Conservation (phyloP, 192 early-diverging fungal species). For the Coemansia sp. region DNA sequence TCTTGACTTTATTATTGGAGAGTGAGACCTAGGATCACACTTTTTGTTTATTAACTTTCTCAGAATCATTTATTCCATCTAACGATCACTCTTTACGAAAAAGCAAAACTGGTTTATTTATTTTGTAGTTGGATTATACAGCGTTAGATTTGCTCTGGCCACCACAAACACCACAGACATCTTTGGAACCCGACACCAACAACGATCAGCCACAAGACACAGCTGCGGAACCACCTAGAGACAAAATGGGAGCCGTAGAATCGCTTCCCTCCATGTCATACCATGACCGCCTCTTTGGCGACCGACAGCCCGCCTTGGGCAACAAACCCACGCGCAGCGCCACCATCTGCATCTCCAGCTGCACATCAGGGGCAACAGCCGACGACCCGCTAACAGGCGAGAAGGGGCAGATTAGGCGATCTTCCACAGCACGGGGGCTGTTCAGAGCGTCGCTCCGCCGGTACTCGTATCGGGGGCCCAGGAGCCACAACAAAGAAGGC, state of each 20-base stretch:
- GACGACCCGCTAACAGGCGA: neutral
- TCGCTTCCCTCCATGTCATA: slow-evolving; percentile 22
- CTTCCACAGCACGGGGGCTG: neutral
- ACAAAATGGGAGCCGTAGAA: slow-evolving; percentile 40
- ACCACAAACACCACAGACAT: neutral
- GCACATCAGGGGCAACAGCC: neutral
- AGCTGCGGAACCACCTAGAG: neutral
- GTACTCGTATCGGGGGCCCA: slow-evolving; percentile 1
- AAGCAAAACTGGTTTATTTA: neutral
- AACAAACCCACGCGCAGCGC: slow-evolving; percentile 14
- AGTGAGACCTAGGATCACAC: neutral
- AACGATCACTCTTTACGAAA: neutral
- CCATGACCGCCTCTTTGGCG: slow-evolving; percentile 16
- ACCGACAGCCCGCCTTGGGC: neutral
- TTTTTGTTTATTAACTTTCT: neutral
- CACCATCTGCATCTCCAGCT: slow-evolving; percentile 10
- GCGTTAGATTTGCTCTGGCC: slow-evolving; percentile 20
- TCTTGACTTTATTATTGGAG: neutral
- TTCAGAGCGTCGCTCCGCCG: slow-evolving; percentile 5
- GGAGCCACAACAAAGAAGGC: neutral
- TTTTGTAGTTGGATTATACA: slow-evolving; percentile 27
- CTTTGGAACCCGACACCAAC: neutral
- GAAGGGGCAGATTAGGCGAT: neutral
- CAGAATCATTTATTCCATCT: neutral
- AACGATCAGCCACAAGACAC: slow-evolving; percentile 1